phyloP scores from a whole-genome alignment of 768 basidiomycete species.

The Tylopilus intermedius region DNA sequence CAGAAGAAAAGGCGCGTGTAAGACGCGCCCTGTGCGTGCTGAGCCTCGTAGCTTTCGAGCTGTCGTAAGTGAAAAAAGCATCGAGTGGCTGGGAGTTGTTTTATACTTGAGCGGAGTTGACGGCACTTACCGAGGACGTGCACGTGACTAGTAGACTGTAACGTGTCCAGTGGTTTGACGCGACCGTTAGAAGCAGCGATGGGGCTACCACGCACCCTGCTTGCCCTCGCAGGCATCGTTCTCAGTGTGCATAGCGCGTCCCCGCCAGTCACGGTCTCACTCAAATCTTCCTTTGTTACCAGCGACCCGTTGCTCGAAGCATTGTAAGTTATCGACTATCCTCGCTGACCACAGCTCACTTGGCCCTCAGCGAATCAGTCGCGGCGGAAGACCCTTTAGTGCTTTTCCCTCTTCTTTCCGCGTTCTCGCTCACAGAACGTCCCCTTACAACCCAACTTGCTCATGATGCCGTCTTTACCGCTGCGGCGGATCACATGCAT shows the following conservation, averaged over 20 bases:
- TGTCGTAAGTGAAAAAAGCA: constrained; percentile 14
- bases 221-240: constrained; percentile 16
- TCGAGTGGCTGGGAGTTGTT: neutral
- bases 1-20: constrained; percentile 21
- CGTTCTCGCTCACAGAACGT: constrained; percentile 50
- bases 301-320: constrained; percentile 29
- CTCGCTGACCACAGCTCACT: constrained; percentile 1
- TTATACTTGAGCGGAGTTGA: constrained; percentile 17
- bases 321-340: constrained; percentile 19
- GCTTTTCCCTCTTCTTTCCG: constrained; percentile 70
- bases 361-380: constrained; percentile 67
- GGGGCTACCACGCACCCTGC: constrained; percentile 10
- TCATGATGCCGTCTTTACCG: constrained; percentile 37
- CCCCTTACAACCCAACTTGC: constrained; percentile 41
- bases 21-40: constrained; percentile 21
- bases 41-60: constrained; percentile 30
- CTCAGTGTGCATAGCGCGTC: constrained; percentile 21
- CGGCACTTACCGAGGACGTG: constrained; percentile 10
- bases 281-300: constrained; percentile 26
- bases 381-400: constrained; percentile 63
- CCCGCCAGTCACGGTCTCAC: constrained; percentile 28
- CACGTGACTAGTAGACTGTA: constrained; percentile 16
- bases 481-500: constrained; percentile 42
- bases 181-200: neutral
- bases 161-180: constrained; percentile 14